Evolutionary conservation across 495 filamentous ascomycete genomes (phyloP).

Genomic region (Podospora didyma): DNA sequence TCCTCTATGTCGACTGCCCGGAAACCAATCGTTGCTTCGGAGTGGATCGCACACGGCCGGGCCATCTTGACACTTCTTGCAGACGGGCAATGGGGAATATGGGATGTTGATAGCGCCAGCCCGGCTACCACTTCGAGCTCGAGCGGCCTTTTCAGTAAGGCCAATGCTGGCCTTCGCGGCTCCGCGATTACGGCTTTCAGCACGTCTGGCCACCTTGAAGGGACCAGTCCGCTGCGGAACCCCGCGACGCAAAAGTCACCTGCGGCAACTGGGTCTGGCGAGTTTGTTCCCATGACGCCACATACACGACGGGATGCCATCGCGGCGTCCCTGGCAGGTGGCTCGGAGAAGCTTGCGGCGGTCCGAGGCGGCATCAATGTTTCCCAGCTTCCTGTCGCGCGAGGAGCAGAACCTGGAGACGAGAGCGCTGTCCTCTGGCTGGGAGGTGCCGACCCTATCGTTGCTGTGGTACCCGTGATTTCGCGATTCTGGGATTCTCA

Average conservation of each 20-base stretch:
- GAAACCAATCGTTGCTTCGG: conserved; percentile 74
- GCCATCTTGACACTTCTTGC: conserved; percentile 71
- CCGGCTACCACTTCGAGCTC: conserved; percentile 36
- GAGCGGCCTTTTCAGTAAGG: conserved; percentile 52
- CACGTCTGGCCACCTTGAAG: conserved; percentile 62
- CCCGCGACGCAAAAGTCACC: conserved; percentile 43
- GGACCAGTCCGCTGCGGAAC: conserved; percentile 40
- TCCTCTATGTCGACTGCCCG: conserved; percentile 43
- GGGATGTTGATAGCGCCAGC: conserved; percentile 74
- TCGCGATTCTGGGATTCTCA: conserved; percentile 61
- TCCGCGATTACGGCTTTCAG: conserved; percentile 64
- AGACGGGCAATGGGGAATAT: conserved; percentile 92
- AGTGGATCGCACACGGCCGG: conserved; percentile 78
- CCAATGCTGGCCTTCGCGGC: conserved; percentile 54
- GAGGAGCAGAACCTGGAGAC: conserved; percentile 48
- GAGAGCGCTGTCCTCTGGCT: conserved; percentile 68
- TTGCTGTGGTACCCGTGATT: conserved; percentile 59
- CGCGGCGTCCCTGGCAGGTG: conserved; percentile 21
- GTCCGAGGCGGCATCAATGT: conserved; percentile 65
- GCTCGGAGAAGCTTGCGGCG: conserved; percentile 33
- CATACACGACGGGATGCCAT: conserved; percentile 61
- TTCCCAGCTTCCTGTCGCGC: conserved; percentile 32
- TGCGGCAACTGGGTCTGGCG: conserved; percentile 22
- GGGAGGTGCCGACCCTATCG: conserved; percentile 54
- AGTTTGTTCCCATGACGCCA: conserved; percentile 80